A percentile compares a stretch with the other conserved stretches of the same genome.
phyloP scores from a whole-genome alignment of 192 early-diverging fungal genomes.

The Kickxella alabastrina region DNA sequence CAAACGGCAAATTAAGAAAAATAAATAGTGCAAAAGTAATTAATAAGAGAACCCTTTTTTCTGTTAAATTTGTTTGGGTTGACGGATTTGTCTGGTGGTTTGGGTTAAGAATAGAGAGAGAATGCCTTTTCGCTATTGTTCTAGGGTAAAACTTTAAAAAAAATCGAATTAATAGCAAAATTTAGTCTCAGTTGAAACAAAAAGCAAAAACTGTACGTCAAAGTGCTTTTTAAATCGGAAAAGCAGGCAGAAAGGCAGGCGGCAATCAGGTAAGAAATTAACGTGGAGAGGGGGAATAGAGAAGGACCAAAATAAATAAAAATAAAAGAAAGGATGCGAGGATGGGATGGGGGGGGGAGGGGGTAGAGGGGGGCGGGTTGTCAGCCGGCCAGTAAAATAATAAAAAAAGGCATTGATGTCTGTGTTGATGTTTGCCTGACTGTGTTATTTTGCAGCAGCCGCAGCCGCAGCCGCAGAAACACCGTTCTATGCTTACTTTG shows the following conservation, averaged over 20 bases:
- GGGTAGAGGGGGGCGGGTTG: no score
- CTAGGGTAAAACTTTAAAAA: no score
- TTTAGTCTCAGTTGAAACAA: slow-evolving; percentile 5
- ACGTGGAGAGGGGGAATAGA: neutral
- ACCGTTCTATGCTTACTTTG: no score
- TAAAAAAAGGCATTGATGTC: no score
- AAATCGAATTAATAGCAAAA: neutral
- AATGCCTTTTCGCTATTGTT: neutral
- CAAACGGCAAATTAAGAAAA: no score
- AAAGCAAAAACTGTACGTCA: slow-evolving; percentile 1
- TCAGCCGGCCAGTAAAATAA: no score
- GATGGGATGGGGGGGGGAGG: no score
- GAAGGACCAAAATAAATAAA: neutral
- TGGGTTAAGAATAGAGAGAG: neutral
- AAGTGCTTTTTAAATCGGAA: slow-evolving; percentile 3
- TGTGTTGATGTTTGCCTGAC: no score
- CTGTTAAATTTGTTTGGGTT: neutral
- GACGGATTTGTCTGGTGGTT: neutral
- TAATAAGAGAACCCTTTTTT: neutral
- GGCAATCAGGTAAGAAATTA: neutral
- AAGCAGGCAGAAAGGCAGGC: neutral
- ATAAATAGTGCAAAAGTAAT: no score
- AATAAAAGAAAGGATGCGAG: neutral
- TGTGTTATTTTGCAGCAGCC: no score
- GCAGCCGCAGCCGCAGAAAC: no score